Evolutionary conservation across 2,329 filamentous ascomycete species (phyloP), one percentile per base, ranked within the genome.

Genomic region (Hymenoscyphus salicellus): DNA sequence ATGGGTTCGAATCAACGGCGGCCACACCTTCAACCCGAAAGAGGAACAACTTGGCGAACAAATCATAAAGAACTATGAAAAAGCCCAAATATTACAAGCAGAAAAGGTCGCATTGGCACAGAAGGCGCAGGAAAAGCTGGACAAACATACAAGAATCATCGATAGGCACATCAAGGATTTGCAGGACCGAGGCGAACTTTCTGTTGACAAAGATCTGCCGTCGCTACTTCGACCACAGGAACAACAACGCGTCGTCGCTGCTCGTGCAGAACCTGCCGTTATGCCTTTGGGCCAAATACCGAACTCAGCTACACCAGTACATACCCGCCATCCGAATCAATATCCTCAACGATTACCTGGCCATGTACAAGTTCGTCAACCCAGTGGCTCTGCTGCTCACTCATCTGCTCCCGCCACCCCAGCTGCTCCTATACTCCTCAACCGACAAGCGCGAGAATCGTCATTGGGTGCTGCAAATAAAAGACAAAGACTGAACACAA

Each of bases 1-100:
- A 78, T 93, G 88, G 81, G 91, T 94, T 76, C 91, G 90, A 72
- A 79, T 84, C 20, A 89, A 94, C 70, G 89, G 90, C 68, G 91
- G 89, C 72, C 86, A 91, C 72, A 83, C 87, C 60, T 81, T 83
- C 36, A 92, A 94, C 72, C 89, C 91, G 0, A 91, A 91, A 73
- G 91, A 96, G 78, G 87, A 90, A 14, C 77, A 82, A 16, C 84
- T 91, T 72, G 84, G 86, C 61, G 84, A 86, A 58, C 83, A 84
- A 61, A 89, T 94, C 70, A 78, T 82, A 62, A 86, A 91, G 66
- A 88, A 87, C 72, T 94, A 84, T 72, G 83, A 84, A 66, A 85
- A 84, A 69, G 89, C 89, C 61, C 87, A 93, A 68, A 81, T 86
- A 65, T 79, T 95, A 38, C 87, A 92, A 64, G 84, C 87, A 62